Conservation (phyloP, 768 basidiomycete genomes). For the Pseudohyphozyma bogoriensis region DNA sequence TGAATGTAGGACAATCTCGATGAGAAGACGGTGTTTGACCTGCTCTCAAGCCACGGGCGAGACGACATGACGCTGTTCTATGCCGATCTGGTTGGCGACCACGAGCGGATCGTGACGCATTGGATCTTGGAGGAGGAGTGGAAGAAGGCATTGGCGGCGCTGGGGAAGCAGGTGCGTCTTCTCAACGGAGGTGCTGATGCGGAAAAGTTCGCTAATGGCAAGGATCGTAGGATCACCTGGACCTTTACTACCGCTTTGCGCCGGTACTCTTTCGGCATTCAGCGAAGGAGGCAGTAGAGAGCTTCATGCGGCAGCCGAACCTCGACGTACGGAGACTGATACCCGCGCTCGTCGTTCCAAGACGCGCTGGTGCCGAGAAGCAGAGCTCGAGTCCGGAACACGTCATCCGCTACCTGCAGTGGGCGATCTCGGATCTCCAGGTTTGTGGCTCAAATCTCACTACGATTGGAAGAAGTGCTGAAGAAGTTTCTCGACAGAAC, state of each 20-base stretch:
- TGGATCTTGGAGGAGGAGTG: conserved; percentile 60
- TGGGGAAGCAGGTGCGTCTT: conserved; percentile 16
- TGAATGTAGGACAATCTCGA: conserved; percentile 75
- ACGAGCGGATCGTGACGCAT: conserved; percentile 74
- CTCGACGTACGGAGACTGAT: conserved; percentile 76
- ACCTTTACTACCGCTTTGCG: conserved; percentile 86
- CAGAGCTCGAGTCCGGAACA: conserved; percentile 48
- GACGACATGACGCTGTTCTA: conserved; percentile 86
- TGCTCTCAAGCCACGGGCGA: conserved; percentile 85
- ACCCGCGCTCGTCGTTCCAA: conserved; percentile 72
- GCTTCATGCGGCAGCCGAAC: conserved; percentile 72
- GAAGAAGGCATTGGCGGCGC: conserved; percentile 16
- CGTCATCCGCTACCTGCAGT: conserved; percentile 77
- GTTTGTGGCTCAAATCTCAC: too few species aligned
- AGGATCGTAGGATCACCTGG: conserved; percentile 61
- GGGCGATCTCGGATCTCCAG: conserved; percentile 71
- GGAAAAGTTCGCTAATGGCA: too few species aligned
- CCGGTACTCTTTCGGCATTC: conserved; percentile 74
- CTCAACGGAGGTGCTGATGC: not conserved
- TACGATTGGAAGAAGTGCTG: too few species aligned
- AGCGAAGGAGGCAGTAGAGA: conserved; percentile 82
- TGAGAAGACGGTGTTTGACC: conserved; percentile 72
- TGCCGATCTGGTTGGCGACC: conserved; percentile 70
- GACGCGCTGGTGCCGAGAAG: conserved; percentile 36
- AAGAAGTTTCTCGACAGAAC: too few species aligned